Base-by-base conservation (phyloP, 768 basidiomycete genomes). In the Lenzites betulinus region DNA sequence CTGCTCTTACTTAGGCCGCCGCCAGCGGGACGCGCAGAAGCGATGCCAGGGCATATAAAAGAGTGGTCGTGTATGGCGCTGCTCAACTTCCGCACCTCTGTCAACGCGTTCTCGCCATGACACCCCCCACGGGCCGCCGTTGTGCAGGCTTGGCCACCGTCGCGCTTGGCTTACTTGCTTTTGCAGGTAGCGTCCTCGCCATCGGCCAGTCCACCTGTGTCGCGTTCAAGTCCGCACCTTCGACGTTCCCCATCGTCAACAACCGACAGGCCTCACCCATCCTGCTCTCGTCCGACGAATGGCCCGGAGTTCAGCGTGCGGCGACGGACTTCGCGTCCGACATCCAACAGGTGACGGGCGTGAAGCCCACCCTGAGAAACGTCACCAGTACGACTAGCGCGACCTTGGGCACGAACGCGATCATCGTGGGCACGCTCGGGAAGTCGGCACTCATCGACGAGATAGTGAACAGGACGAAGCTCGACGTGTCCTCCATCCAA, bases 351-450 rank as follows among this genome's bases (percentile, higher is more conserved):
- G 86, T 90, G 39, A 86, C 87, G 0, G 82, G 82, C 8, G 71
- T 77, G 41, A 78, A 75, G 56, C 83, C 85, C 0, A 54, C 73
- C 1, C 59, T 89, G 15, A 70, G 76, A 44, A 90, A 89, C 65
- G 76, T 79, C 64, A 82, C 77, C 12, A 65, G 71, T 25, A 63
- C 75, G 20, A 54, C 74, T 13, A 70, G 42, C 74, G 12, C 55
- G 30, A 51, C 56, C 2, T 35, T 51, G 5, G 61, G 60, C n/a
- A 28, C 58, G 3, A 69, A 73, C 1, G 81, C 82, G 3, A 83
- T 91, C 64, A 83, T 91, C 55, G 76, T 89, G 20, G 88, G 88
- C 5, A 87, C 86, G 2, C 76, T 88, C 11, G 84, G 82, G 38
- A 78, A 85, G 64, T 83, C 83, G 1, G 76, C 81, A 33, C 70